Percentiles rank a stretch among this genome's conserved stretches.
Conservation (phyloP, 495 filamentous ascomycete genomes). For the Penicillium antarcticum region DNA sequence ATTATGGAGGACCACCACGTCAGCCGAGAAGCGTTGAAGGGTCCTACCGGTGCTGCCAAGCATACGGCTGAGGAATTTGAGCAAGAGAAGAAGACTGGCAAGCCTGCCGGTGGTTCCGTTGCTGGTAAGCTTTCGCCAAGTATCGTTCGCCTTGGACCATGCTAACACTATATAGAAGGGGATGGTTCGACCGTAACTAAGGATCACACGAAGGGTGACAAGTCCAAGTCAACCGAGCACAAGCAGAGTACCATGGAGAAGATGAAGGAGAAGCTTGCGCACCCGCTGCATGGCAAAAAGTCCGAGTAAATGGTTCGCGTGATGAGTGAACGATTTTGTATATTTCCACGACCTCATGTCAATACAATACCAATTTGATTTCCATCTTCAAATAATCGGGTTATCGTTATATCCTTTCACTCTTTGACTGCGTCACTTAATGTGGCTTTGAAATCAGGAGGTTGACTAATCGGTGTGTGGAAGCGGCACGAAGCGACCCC, state of each 20-base stretch:
- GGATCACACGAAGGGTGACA: not conserved
- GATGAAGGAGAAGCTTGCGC: constrained; percentile 28
- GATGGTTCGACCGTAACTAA: not conserved
- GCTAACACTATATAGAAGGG: not conserved
- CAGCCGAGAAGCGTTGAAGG: constrained; percentile 33
- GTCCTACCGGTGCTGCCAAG: constrained; percentile 24
- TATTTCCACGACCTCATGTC: too few species aligned
- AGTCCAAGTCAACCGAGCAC: not conserved
- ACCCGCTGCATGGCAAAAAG: not conserved
- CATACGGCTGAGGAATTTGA: constrained; percentile 26
- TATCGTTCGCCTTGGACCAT: not conserved
- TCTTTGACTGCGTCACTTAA: too few species aligned
- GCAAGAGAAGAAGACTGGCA: constrained; percentile 14
- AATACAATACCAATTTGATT: too few species aligned
- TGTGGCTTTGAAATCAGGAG: too few species aligned
- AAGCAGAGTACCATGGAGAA: constrained; percentile 20
- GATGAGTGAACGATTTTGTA: too few species aligned
- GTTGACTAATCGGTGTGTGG: too few species aligned
- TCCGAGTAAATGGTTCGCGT: too few species aligned
- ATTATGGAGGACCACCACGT: constrained; percentile 5
- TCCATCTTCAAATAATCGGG: too few species aligned
- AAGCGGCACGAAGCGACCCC: too few species aligned
- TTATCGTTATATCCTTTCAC: too few species aligned
- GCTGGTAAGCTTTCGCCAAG: not conserved
- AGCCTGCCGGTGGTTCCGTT: not conserved